phyloP scores from a whole-genome alignment of 2,329 filamentous ascomycete species.

The Pseudogymnoascus sp. region DNA sequence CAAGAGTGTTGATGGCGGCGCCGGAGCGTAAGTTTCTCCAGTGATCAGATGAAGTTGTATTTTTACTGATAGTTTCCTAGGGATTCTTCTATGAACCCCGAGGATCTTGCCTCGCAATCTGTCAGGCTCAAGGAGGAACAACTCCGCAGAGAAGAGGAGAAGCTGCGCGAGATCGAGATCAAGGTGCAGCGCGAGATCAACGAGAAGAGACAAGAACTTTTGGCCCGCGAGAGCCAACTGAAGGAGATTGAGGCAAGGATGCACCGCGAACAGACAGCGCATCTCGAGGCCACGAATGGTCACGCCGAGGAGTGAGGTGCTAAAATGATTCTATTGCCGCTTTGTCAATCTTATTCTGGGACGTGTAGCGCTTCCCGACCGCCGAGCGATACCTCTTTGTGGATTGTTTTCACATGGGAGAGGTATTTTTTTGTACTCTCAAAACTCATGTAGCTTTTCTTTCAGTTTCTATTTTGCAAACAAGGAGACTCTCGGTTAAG shows the following conservation, averaged over 20 bases:
- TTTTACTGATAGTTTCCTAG: slow-evolving; percentile 30
- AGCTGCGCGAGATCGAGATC: slow-evolving; percentile 97
- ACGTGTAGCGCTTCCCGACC: slow-evolving; percentile 4
- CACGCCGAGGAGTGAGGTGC: slow-evolving; percentile 9
- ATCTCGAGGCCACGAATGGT: slow-evolving; percentile 30
- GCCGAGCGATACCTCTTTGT: slow-evolving; percentile 9
- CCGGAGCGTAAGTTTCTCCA: slow-evolving; percentile 63
- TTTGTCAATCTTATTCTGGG: slow-evolving; percentile 8
- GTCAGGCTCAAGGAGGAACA: slow-evolving; percentile 99
- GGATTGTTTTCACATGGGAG: slow-evolving; percentile 5
- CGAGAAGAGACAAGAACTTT: slow-evolving; percentile 96
- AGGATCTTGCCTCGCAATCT: slow-evolving; percentile 92
- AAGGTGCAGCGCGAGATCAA: slow-evolving; percentile 99
- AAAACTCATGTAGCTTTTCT: slow-evolving; percentile 10
- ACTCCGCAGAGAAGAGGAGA: slow-evolving; percentile 97
- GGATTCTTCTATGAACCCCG: slow-evolving; percentile 92
- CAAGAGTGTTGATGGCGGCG: slow-evolving; percentile 94
- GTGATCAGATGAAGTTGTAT: slow-evolving; percentile 25
- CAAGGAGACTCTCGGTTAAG: slow-evolving; percentile 7
- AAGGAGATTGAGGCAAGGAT: slow-evolving; percentile 98
- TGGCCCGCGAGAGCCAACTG: slow-evolving; percentile 95
- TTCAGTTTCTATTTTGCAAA: slow-evolving; percentile 8
- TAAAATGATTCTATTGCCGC: slow-evolving; percentile 5
- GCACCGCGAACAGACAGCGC: slow-evolving; percentile 69
- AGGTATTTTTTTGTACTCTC: slow-evolving; percentile 9